phyloP scores from a whole-genome alignment of 768 basidiomycete species.

The Boletales sp. region DNA sequence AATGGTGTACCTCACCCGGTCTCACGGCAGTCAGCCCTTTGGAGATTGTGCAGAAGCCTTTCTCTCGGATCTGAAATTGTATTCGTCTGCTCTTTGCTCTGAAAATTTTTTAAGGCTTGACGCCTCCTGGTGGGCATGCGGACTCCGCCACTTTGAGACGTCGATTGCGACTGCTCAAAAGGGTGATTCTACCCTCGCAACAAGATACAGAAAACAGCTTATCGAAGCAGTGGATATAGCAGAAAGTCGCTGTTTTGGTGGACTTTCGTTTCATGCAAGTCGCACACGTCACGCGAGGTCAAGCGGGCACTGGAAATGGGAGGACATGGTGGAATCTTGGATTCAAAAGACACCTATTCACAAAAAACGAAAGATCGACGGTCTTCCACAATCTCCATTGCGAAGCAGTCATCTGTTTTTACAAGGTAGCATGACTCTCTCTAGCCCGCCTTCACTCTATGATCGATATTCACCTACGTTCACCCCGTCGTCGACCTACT shows the following conservation, averaged over 20 bases:
- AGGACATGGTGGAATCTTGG: conserved; percentile 44
- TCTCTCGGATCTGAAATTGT: conserved; percentile 19
- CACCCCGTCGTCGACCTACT: conserved; percentile 9
- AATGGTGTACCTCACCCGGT: conserved; percentile 18
- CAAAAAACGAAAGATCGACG: conserved; percentile 19
- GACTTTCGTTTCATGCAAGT: conserved; percentile 3
- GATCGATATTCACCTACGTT: conserved; percentile 2
- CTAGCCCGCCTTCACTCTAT: background rate
- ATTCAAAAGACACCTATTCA: conserved; percentile 35
- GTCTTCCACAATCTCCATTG: background rate
- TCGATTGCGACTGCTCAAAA: conserved; percentile 21
- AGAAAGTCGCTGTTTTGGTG: conserved; percentile 45
- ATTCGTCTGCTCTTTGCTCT: conserved; percentile 29
- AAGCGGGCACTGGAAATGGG: conserved; percentile 46
- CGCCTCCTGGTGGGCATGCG: conserved; percentile 51
- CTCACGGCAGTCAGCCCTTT: conserved; percentile 6
- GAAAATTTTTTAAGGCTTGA: conserved; percentile 40
- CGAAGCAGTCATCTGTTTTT: background rate
- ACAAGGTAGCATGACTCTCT: background rate
- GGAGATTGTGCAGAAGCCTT: conserved; percentile 21
- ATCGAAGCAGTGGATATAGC: conserved; percentile 49
- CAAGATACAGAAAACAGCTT: conserved; percentile 36
- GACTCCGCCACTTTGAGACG: conserved; percentile 45
- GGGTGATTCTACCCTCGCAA: conserved; percentile 22
- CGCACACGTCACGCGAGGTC: conserved; percentile 8